Percentiles rank a stretch among this genome's conserved stretches.
These are phyloP conservation scores for Penicillium vulpinum DNA, from an alignment of 2,329 filamentous ascomycete species.

Conservation along the genomic window DNA sequence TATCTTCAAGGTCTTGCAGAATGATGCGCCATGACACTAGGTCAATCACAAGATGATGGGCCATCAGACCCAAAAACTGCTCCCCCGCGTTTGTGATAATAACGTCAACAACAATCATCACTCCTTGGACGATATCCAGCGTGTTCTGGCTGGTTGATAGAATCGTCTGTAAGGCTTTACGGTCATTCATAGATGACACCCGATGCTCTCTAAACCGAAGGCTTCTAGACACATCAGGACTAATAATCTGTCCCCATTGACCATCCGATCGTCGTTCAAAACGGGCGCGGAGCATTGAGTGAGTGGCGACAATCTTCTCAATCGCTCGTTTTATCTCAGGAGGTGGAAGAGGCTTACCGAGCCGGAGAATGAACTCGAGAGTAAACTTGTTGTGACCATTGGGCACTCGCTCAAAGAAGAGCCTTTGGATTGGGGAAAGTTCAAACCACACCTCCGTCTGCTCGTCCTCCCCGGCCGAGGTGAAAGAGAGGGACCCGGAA, in stretches of 20 bases:
- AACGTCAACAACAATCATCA: background rate
- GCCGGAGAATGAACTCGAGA: slow-evolving; percentile 1
- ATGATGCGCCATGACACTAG: slow-evolving; percentile 19
- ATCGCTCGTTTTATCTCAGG: background rate
- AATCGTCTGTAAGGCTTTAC: background rate
- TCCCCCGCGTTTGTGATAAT: background rate
- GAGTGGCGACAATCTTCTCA: background rate
- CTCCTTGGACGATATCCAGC: background rate
- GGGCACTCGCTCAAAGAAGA: slow-evolving; percentile 12
- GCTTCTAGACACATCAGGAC: background rate
- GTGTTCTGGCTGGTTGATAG: background rate
- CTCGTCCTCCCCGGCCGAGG: slow-evolving; percentile 1
- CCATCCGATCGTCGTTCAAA: slow-evolving; percentile 5
- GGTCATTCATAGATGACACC: background rate
- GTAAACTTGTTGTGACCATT: slow-evolving; percentile 18
- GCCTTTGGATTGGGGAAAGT: slow-evolving; percentile 15
- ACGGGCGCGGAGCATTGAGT: slow-evolving; percentile 16
- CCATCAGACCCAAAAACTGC: slow-evolving; percentile 21
- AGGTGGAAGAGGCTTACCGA: background rate
- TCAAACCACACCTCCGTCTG: slow-evolving; percentile 9
- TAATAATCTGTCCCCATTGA: background rate
- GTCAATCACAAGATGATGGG: slow-evolving; percentile 19
- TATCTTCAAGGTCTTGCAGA: slow-evolving; percentile 14
- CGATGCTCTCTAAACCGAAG: background rate
- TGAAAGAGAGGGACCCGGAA: background rate